phyloP scores from a whole-genome alignment of 805 yeast genomes.

The Jamesozyma rosinii region DNA sequence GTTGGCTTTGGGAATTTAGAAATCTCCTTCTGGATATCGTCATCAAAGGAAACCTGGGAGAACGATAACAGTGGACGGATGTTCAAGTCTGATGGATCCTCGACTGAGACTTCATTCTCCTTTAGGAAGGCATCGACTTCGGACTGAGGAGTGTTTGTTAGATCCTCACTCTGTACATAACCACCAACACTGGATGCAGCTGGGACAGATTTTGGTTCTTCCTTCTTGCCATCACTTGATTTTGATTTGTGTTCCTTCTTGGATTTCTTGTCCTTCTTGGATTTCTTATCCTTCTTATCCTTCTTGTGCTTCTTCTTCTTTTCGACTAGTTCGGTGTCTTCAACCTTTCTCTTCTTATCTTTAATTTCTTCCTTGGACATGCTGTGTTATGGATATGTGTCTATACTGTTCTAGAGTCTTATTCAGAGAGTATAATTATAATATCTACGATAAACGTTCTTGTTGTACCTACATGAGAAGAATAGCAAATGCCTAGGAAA shows the following conservation, averaged over 20 bases:
- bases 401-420: conserved; percentile 5
- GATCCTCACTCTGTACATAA: conserved; percentile 35
- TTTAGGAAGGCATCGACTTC: conserved; percentile 55
- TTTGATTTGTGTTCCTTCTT: conserved; percentile 26
- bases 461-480: no score
- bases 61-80: conserved; percentile 67
- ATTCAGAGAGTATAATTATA: background rate
- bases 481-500: no score
- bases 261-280: conserved; percentile 28
- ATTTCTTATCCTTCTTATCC: conserved; percentile 29
- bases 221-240: conserved; percentile 25
- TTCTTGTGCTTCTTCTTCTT: conserved; percentile 29
- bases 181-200: conserved; percentile 6
- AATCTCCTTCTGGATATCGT: conserved; percentile 50
- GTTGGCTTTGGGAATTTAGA: conserved; percentile 81
- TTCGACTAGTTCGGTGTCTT: conserved; percentile 25
- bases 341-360: conserved; percentile 33
- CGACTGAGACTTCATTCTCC: conserved; percentile 70
- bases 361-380: conserved; percentile 33
- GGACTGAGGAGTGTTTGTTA: conserved; percentile 37
- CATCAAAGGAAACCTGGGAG: conserved; percentile 46
- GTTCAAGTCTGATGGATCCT: conserved; percentile 47
- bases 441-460: no score
- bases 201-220: conserved; percentile 6
- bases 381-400: no score